Conservation (phyloP, 2,329 filamentous ascomycete genomes). For the Aspergillus costaricaensis region DNA sequence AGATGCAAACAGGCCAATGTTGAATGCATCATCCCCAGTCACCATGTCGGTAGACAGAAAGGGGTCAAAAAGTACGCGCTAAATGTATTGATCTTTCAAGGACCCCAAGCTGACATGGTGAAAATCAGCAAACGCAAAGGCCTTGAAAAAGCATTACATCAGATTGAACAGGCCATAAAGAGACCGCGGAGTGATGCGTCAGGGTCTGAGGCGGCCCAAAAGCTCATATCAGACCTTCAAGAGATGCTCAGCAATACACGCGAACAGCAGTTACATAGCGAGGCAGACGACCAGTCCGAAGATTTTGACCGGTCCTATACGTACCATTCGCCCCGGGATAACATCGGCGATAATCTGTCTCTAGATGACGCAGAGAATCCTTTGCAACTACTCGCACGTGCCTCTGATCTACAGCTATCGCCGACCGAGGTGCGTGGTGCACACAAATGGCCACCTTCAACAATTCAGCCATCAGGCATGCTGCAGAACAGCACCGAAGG, state of each 20-base stretch:
- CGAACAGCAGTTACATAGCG: conserved; percentile 36
- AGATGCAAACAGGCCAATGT: conserved; percentile 60
- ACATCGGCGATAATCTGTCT: conserved; percentile 56
- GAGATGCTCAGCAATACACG: conserved; percentile 54
- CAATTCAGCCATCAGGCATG: conserved; percentile 42
- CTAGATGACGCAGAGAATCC: conserved; percentile 76
- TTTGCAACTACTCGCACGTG: conserved; percentile 70
- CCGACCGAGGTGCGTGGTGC: conserved; percentile 33
- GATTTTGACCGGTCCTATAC: conserved; percentile 27
- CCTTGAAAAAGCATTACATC: conserved; percentile 71
- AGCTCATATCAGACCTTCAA: conserved; percentile 48
- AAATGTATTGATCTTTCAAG: conserved; percentile 23
- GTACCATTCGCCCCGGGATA: conserved; percentile 25
- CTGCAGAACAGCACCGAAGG: conserved; percentile 11
- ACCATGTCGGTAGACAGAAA: conserved; percentile 72
- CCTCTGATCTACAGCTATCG: conserved; percentile 67
- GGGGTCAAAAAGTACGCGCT: conserved; percentile 69
- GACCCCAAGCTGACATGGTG: conserved; percentile 12
- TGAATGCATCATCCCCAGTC: conserved; percentile 70
- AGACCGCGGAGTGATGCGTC: conserved; percentile 53
- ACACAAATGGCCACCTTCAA: conserved; percentile 27
- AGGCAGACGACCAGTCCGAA: conserved; percentile 34
- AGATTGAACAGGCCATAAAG: conserved; percentile 70
- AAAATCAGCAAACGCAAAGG: conserved; percentile 68
- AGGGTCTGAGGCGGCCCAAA: conserved; percentile 46